These are phyloP conservation scores for Closterium sp. DNA, from an alignment of 139 green algal genomes.

Conservation along the genomic window DNA sequence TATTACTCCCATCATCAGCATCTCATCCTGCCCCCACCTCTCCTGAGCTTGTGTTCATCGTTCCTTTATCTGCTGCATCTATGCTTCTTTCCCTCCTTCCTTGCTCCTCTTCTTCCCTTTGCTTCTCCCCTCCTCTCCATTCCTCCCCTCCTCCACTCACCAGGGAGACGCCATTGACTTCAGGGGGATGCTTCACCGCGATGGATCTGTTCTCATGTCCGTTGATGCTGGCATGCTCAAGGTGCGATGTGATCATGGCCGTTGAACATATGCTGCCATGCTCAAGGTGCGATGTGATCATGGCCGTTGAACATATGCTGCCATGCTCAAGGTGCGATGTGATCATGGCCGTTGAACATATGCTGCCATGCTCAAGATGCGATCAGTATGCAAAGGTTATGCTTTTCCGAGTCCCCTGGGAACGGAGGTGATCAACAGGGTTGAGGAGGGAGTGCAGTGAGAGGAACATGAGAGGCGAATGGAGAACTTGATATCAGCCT, in stretches of 20 bases:
- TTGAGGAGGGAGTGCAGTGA: too few species aligned
- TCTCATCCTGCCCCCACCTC: background rate
- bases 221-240: slow-evolving; percentile 66
- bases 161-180: slow-evolving; percentile 79
- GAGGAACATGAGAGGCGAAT: too few species aligned
- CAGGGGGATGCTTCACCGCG: slow-evolving; percentile 77
- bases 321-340: slow-evolving; percentile 60
- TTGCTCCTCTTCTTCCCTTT: background rate
- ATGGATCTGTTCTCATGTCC: slow-evolving; percentile 62
- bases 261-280: slow-evolving; percentile 47
- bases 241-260: slow-evolving; percentile 19
- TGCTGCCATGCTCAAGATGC: slow-evolving; percentile 61
- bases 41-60: background rate
- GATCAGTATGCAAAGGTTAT: background rate
- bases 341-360: background rate
- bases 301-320: slow-evolving; percentile 1
- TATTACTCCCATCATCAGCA: background rate
- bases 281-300: slow-evolving; percentile 56
- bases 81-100: background rate
- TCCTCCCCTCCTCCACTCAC: background rate
- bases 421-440: too few species aligned
- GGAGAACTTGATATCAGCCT: too few species aligned
- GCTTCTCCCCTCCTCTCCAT: background rate
- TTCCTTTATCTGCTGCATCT: background rate
- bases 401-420: too few species aligned